Percentiles rank a stretch among this genome's conserved stretches.
Evolutionary conservation across 2,329 filamentous ascomycete species (phyloP).

Genomic region (Pestalotiopsis sp.): DNA sequence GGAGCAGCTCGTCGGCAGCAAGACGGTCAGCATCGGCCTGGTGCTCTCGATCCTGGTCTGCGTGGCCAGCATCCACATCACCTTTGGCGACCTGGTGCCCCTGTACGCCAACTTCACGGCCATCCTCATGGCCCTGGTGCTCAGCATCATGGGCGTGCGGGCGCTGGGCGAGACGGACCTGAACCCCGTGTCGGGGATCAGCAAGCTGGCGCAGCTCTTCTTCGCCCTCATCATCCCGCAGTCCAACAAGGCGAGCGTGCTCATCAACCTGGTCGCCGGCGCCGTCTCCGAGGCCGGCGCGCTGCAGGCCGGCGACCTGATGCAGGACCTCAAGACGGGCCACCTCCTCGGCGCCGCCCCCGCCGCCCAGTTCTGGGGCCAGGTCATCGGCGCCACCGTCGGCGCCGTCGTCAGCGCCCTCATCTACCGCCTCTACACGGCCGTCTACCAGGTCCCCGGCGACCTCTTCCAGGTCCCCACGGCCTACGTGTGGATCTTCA

Average conservation of each 20-base stretch:
- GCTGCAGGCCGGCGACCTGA: constrained; percentile 90
- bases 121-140: constrained; percentile 80
- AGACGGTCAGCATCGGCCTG: constrained; percentile 75
- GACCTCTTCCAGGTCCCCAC: constrained; percentile 93
- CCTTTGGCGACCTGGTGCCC: constrained; percentile 83
- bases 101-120: constrained; percentile 75
- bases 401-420: constrained; percentile 85
- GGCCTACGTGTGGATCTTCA: constrained; percentile 97
- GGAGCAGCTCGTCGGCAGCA: constrained; percentile 77
- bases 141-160: constrained; percentile 74
- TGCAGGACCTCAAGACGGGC: constrained; percentile 97
- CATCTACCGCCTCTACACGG: constrained; percentile 87
- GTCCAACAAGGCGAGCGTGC: constrained; percentile 79
- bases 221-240: constrained; percentile 89
- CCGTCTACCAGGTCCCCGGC: constrained; percentile 85
- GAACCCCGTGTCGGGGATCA: constrained; percentile 95
- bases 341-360: constrained; percentile 90
- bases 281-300: constrained; percentile 86
- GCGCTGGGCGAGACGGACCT: constrained; percentile 83
- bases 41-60: constrained; percentile 78
- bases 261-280: constrained; percentile 93
- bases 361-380: constrained; percentile 94
- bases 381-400: constrained; percentile 85
- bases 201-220: constrained; percentile 92
- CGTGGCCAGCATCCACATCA: constrained; percentile 76